Evolutionary conservation across 768 basidiomycete genomes (phyloP).

Genomic region (Dictyophora rubrovolvata): DNA sequence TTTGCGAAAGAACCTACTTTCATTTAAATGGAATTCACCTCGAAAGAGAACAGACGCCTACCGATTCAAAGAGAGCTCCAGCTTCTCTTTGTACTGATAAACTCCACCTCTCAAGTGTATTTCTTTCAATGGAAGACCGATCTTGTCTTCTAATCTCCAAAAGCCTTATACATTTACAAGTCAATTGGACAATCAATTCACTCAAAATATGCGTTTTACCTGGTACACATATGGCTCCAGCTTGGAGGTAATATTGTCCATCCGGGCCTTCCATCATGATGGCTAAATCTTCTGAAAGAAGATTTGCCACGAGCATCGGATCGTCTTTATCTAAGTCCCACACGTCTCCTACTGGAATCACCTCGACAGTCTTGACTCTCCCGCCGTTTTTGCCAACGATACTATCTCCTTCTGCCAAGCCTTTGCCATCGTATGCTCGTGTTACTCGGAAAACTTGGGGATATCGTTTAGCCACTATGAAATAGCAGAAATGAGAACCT

Average conservation of each 20-base stretch:
- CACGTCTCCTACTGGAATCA: slow-evolving; percentile 37
- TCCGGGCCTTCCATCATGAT: slow-evolving; percentile 30
- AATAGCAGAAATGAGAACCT: no score
- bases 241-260: slow-evolving; percentile 66
- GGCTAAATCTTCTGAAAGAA: slow-evolving; percentile 39
- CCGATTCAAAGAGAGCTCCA: slow-evolving; percentile 38
- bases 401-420: slow-evolving; percentile 31
- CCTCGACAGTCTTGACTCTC: slow-evolving; percentile 38
- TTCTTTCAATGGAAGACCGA: slow-evolving; percentile 63
- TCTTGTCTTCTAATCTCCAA: slow-evolving; percentile 70
- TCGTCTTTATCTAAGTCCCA: slow-evolving; percentile 44
- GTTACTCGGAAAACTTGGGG: slow-evolving; percentile 44
- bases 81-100: slow-evolving; percentile 24
- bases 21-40: background rate
- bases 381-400: slow-evolving; percentile 8
- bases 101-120: slow-evolving; percentile 65
- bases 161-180: slow-evolving; percentile 37
- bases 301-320: slow-evolving; percentile 51
- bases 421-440: slow-evolving; percentile 27
- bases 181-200: background rate
- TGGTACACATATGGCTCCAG: slow-evolving; percentile 55
- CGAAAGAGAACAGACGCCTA: background rate
- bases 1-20: slow-evolving; percentile 47
- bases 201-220: slow-evolving; percentile 28
- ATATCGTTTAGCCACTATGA: slow-evolving; percentile 24